Percentiles rank a stretch among this genome's conserved stretches.
phyloP scores from a whole-genome alignment of 768 basidiomycete species.

The Mycena belliarum region DNA sequence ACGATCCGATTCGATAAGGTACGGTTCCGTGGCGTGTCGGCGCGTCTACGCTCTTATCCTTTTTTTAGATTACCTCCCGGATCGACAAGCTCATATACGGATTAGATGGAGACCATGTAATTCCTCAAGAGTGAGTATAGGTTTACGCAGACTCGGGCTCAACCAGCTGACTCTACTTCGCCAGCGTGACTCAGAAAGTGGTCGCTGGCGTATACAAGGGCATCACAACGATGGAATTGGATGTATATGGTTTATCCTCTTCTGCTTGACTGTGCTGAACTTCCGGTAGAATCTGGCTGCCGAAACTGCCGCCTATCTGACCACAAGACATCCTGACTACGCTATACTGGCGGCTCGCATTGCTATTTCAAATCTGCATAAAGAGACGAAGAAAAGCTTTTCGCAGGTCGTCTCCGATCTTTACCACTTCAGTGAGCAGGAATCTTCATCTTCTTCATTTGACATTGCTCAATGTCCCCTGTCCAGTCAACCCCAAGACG shows the following conservation, averaged over 20 bases:
- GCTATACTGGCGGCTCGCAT: slow-evolving; percentile 98
- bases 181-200: slow-evolving; percentile 88
- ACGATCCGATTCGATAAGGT: slow-evolving; percentile 84
- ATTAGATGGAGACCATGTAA: slow-evolving; percentile 87
- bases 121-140: slow-evolving; percentile 84
- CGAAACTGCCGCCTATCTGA: slow-evolving; percentile 96
- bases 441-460: background rate
- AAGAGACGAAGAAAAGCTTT: slow-evolving; percentile 98
- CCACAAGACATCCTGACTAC: slow-evolving; percentile 97
- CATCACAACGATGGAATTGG: slow-evolving; percentile 95
- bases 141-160: background rate
- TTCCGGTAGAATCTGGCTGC: slow-evolving; percentile 82
- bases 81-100: slow-evolving; percentile 95
- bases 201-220: slow-evolving; percentile 92
- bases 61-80: slow-evolving; percentile 76
- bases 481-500: slow-evolving; percentile 94
- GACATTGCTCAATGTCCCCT: background rate
- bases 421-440: slow-evolving; percentile 81
- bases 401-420: slow-evolving; percentile 90
- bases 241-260: slow-evolving; percentile 57
- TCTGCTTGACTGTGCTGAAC: background rate
- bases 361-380: slow-evolving; percentile 97
- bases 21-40: slow-evolving; percentile 49
- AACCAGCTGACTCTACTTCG: background rate
- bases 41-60: slow-evolving; percentile 20